These are phyloP conservation scores for Trypethelium eluteriae DNA, from an alignment of 495 filamentous ascomycete species.

Conservation along the genomic window DNA sequence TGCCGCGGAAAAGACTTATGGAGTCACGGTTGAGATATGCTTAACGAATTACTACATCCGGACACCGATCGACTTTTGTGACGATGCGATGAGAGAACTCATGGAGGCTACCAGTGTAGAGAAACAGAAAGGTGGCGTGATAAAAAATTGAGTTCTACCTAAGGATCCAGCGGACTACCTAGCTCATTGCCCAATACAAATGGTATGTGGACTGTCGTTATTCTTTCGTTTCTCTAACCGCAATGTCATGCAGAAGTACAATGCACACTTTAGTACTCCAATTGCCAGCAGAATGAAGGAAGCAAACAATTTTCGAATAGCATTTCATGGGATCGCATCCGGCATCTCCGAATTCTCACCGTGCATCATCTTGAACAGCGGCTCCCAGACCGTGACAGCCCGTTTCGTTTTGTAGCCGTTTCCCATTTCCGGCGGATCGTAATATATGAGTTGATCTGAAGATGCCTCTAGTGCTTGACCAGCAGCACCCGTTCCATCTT, in stretches of 20 bases:
- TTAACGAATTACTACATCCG: constrained; percentile 29
- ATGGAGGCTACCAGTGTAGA: constrained; percentile 28
- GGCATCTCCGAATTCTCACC: constrained; percentile 35
- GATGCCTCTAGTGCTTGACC: constrained; percentile 37
- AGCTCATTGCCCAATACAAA: neutral
- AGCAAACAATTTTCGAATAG: too few species aligned
- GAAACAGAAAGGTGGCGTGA: constrained; percentile 1
- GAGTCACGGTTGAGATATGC: constrained; percentile 29
- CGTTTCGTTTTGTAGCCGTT: constrained; percentile 32
- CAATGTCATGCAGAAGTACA: neutral
- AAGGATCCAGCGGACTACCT: neutral
- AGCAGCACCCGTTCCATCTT: constrained; percentile 27
- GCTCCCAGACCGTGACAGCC: constrained; percentile 36
- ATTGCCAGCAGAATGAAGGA: too few species aligned
- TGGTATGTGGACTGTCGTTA: too few species aligned
- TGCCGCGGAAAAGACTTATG: constrained; percentile 16
- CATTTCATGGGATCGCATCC: constrained; percentile 29
- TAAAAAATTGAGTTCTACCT: neutral
- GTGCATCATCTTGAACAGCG: constrained; percentile 37
- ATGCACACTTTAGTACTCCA: neutral
- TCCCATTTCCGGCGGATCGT: constrained; percentile 29
- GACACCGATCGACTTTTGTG: constrained; percentile 22
- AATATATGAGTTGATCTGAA: constrained; percentile 29
- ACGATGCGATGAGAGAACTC: constrained; percentile 27
- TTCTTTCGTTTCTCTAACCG: too few species aligned